phyloP scores from a whole-genome alignment of 2,329 filamentous ascomycete genomes.

The Colletotrichum sp. region DNA sequence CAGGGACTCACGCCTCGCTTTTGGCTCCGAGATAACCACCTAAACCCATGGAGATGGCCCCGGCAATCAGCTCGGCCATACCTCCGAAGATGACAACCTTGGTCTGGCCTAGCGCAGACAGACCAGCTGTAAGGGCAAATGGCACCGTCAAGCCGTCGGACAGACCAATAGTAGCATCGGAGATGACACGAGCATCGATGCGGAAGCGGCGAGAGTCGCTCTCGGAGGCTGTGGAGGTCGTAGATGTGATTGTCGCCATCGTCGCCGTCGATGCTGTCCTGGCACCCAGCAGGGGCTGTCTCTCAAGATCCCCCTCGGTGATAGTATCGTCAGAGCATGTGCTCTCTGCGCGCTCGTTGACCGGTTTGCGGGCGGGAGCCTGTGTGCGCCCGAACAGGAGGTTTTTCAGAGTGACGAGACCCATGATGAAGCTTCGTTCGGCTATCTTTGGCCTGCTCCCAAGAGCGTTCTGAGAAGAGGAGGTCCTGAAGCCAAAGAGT shows the following conservation, averaged over 20 bases:
- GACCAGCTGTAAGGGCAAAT: constrained; percentile 77
- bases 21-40: constrained; percentile 74
- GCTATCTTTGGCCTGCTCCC: not conserved
- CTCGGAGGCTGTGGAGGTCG: not conserved
- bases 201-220: constrained; percentile 13
- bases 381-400: constrained; percentile 18
- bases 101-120: constrained; percentile 69
- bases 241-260: constrained; percentile 1
- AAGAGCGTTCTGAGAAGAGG: not conserved
- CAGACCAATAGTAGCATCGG: constrained; percentile 62
- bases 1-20: constrained; percentile 45
- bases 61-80: constrained; percentile 76
- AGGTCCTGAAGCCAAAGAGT: not conserved
- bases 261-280: constrained; percentile 1
- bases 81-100: constrained; percentile 74
- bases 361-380: not conserved
- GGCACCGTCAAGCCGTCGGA: constrained; percentile 82
- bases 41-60: constrained; percentile 79
- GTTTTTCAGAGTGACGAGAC: constrained; percentile 22
- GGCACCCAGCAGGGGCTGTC: constrained; percentile 18
- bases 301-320: constrained; percentile 20
- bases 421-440: constrained; percentile 8
- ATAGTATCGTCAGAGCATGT: constrained; percentile 22
- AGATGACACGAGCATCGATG: constrained; percentile 25
- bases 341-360: constrained; percentile 2